Percentiles rank a stretch among this genome's conserved stretches.
These are phyloP conservation scores for Geotrichum aggregatum DNA, from an alignment of 1,139 yeast genomes.

Conservation along the genomic window DNA sequence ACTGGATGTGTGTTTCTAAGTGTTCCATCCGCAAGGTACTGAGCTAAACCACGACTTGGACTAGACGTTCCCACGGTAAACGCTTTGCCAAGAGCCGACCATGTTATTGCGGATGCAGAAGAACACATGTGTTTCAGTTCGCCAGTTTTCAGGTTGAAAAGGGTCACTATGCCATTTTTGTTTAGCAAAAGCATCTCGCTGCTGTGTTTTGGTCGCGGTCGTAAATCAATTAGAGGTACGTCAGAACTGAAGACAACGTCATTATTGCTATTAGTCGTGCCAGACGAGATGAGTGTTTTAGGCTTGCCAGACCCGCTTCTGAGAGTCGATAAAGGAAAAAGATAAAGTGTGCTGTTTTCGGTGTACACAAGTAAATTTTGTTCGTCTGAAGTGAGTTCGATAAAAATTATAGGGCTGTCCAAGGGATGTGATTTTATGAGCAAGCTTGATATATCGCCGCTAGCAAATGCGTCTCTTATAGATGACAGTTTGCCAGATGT, in stretches of 20 bases:
- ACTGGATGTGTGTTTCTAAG: slow-evolving; percentile 25
- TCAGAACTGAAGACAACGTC: slow-evolving; percentile 8
- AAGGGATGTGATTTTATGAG: slow-evolving; percentile 8
- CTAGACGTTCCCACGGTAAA: slow-evolving; percentile 29
- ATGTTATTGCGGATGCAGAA: slow-evolving; percentile 32
- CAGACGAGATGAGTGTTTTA: slow-evolving; percentile 2
- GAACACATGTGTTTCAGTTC: slow-evolving; percentile 18
- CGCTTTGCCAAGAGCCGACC: slow-evolving; percentile 40
- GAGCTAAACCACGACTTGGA: slow-evolving; percentile 30
- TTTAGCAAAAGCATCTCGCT: slow-evolving; percentile 30
- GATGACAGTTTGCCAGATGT: slow-evolving; percentile 7
- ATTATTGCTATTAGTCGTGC: slow-evolving; percentile 4
- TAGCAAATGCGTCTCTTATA: not conserved
- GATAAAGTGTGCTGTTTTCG: slow-evolving; percentile 11
- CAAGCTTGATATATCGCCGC: not conserved
- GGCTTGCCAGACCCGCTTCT: not conserved
- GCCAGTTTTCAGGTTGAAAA: slow-evolving; percentile 22
- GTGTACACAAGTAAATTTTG: slow-evolving; percentile 14
- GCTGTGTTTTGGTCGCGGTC: slow-evolving; percentile 25
- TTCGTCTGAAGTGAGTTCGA: slow-evolving; percentile 17
- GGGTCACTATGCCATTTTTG: slow-evolving; percentile 23
- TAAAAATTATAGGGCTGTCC: slow-evolving; percentile 7
- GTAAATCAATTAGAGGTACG: slow-evolving; percentile 20
- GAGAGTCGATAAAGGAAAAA: slow-evolving; percentile 3
- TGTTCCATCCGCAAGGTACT: slow-evolving; percentile 30